phyloP scores from a whole-genome alignment of 2,329 filamentous ascomycete species.

The Stromatinia cepivora region DNA sequence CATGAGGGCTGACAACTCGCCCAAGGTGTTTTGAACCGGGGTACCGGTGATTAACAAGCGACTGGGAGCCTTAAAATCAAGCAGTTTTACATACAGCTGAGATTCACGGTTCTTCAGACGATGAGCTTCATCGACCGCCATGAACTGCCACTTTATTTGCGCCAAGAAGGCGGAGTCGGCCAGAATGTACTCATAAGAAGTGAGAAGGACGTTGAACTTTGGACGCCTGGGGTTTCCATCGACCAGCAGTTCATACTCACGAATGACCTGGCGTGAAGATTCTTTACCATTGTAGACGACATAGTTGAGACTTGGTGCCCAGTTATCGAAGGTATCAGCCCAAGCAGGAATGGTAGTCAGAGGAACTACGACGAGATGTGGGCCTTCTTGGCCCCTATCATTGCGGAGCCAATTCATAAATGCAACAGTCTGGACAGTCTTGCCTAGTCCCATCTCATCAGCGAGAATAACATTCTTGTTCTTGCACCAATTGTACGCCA shows the following conservation, averaged over 20 bases:
- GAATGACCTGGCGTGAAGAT: conserved; percentile 80
- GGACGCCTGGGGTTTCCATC: conserved; percentile 84
- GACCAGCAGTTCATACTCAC: conserved; percentile 83
- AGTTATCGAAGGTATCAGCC: conserved; percentile 96
- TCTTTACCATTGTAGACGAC: conserved; percentile 94
- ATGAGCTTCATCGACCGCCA: conserved; percentile 95
- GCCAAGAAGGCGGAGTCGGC: conserved; percentile 81
- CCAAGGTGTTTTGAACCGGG: conserved; percentile 94
- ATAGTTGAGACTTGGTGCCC: conserved; percentile 95
- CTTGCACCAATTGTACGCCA: conserved; percentile 93
- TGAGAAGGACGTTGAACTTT: conserved; percentile 97
- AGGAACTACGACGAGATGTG: conserved; percentile 95
- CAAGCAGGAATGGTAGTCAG: conserved; percentile 96
- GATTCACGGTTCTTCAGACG: conserved; percentile 95
- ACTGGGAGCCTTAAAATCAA: conserved; percentile 83
- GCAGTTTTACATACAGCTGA: conserved; percentile 82
- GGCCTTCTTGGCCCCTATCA: conserved; percentile 84
- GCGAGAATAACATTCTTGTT: conserved; percentile 95
- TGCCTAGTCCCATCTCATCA: conserved; percentile 97
- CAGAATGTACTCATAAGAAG: conserved; percentile 95
- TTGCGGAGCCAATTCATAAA: conserved; percentile 98
- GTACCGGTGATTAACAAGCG: conserved; percentile 94
- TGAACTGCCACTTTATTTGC: conserved; percentile 94
- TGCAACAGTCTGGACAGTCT: conserved; percentile 95
- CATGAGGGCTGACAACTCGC: conserved; percentile 86